A percentile compares a stretch with the other conserved stretches of the same genome.
Evolutionary conservation across 345 rosid genomes (phyloP).

Genomic region (Stellera chamaejasme): DNA sequence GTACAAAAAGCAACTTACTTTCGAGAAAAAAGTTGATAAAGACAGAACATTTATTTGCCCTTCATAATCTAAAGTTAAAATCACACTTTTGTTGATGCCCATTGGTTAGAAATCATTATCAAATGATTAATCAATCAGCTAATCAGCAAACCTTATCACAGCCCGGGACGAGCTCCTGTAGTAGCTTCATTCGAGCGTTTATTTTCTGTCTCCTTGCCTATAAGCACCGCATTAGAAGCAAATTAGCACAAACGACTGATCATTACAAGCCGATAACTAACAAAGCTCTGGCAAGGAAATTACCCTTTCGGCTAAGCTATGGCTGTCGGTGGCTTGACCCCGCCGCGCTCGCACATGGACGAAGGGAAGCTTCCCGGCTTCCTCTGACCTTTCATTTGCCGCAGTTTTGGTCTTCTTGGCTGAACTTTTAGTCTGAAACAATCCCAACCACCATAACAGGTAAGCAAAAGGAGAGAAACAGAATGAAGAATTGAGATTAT

Average conservation of each 20-base stretch:
- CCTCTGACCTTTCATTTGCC: conserved; percentile 32
- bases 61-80: conserved; percentile 23
- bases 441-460: neutral
- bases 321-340: conserved; percentile 82
- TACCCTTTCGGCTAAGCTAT: conserved; percentile 79
- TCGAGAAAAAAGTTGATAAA: conserved; percentile 31
- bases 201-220: conserved; percentile 82
- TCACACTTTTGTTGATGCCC: conserved; percentile 19
- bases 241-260: conserved; percentile 5
- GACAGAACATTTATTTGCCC: conserved; percentile 30
- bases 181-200: conserved; percentile 66
- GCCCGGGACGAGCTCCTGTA: conserved; percentile 81
- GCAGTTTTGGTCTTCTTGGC: conserved; percentile 46
- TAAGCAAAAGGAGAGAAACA: neutral
- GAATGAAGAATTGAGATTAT: neutral
- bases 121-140: conserved; percentile 37
- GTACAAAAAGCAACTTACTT: conserved; percentile 31
- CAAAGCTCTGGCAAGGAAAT: conserved; percentile 6
- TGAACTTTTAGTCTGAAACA: conserved; percentile 38
- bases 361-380: conserved; percentile 51
- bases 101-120: conserved; percentile 16
- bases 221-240: conserved; percentile 7
- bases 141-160: conserved; percentile 63
- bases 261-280: neutral
- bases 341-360: conserved; percentile 78